Percentiles rank a stretch among this genome's conserved stretches.
These are phyloP conservation scores for Cyclanthera cordifolia DNA, from an alignment of 306 rosid genomes.

Conservation along the genomic window DNA sequence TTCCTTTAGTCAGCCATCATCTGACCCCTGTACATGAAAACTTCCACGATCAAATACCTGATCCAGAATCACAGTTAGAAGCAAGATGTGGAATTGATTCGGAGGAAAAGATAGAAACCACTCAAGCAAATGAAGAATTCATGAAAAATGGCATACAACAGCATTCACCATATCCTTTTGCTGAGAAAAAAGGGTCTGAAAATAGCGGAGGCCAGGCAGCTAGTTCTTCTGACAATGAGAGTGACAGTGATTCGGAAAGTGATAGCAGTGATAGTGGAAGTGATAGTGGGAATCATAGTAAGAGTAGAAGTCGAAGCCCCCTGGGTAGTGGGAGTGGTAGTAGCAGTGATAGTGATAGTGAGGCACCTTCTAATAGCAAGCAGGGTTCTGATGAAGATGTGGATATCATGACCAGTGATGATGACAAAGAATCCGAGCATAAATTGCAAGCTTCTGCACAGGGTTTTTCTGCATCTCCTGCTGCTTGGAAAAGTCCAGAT, in stretches of 20 bases:
- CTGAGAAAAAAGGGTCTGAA: slow-evolving; percentile 56
- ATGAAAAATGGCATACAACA: slow-evolving; percentile 34
- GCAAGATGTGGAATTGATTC: slow-evolving; percentile 37
- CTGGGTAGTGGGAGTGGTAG: slow-evolving; percentile 66
- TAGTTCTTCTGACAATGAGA: slow-evolving; percentile 75
- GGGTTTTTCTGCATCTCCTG: slow-evolving; percentile 30
- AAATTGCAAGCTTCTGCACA: slow-evolving; percentile 41
- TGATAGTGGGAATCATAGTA: slow-evolving; percentile 81
- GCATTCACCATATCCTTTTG: slow-evolving; percentile 46
- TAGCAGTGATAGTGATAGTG: slow-evolving; percentile 90
- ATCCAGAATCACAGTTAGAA: slow-evolving; percentile 34
- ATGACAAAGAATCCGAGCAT: slow-evolving; percentile 67
- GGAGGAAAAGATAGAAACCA: slow-evolving; percentile 37
- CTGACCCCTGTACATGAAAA: slow-evolving; percentile 41
- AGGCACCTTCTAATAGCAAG: slow-evolving; percentile 76
- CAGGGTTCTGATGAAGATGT: slow-evolving; percentile 92
- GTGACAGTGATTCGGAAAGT: slow-evolving; percentile 83
- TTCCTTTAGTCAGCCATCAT: slow-evolving; percentile 56
- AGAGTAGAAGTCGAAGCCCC: slow-evolving; percentile 70
- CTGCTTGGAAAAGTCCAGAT: slow-evolving; percentile 45
- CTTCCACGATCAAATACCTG: slow-evolving; percentile 41
- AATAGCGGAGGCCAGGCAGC: slow-evolving; percentile 54
- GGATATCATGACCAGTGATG: slow-evolving; percentile 93
- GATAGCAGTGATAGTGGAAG: slow-evolving; percentile 80
- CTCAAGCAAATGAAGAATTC: slow-evolving; percentile 38